Percentiles rank a stretch among this genome's conserved stretches.
Conservation (phyloP, 2,329 filamentous ascomycete species). For the Penicillium thymicola region DNA sequence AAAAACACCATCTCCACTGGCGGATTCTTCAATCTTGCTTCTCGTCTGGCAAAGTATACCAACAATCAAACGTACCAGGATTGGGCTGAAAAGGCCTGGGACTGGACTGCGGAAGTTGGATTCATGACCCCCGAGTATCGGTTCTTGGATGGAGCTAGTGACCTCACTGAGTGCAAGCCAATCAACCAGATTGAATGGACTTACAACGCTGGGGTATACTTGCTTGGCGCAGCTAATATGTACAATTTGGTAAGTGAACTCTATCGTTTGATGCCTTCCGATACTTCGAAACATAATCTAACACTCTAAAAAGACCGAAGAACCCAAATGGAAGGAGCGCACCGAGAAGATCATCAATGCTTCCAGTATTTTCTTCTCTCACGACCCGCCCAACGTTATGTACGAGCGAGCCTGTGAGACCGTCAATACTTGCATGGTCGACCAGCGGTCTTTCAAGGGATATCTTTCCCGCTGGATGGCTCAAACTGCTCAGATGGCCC, state of each 20-base stretch:
- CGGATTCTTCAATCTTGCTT: constrained; percentile 33
- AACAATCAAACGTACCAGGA: constrained; percentile 40
- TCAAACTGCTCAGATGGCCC: constrained; percentile 55
- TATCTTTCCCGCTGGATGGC: constrained; percentile 62
- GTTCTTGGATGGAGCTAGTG: constrained; percentile 56
- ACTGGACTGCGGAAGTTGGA: constrained; percentile 53
- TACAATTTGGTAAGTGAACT: constrained; percentile 49
- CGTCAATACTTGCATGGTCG: constrained; percentile 55
- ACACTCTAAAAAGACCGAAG: constrained; percentile 32
- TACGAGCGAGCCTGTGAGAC: constrained; percentile 60
- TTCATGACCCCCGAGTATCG: constrained; percentile 51
- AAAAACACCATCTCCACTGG: constrained; percentile 37
- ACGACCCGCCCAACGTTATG: constrained; percentile 48
- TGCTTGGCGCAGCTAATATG: constrained; percentile 56
- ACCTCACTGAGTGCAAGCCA: constrained; percentile 49
- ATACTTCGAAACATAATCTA: neutral
- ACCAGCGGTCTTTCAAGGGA: constrained; percentile 65
- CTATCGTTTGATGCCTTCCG: neutral
- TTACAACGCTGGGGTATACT: constrained; percentile 56
- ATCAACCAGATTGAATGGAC: constrained; percentile 55
- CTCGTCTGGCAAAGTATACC: constrained; percentile 31
- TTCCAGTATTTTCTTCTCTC: constrained; percentile 51
- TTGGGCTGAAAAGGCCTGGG: constrained; percentile 66
- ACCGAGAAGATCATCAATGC: constrained; percentile 54
- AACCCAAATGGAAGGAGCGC: constrained; percentile 52